These are phyloP conservation scores for Prillingera fragicola DNA, from an alignment of 1,284 basidiomycete species.

Conservation along the genomic window DNA sequence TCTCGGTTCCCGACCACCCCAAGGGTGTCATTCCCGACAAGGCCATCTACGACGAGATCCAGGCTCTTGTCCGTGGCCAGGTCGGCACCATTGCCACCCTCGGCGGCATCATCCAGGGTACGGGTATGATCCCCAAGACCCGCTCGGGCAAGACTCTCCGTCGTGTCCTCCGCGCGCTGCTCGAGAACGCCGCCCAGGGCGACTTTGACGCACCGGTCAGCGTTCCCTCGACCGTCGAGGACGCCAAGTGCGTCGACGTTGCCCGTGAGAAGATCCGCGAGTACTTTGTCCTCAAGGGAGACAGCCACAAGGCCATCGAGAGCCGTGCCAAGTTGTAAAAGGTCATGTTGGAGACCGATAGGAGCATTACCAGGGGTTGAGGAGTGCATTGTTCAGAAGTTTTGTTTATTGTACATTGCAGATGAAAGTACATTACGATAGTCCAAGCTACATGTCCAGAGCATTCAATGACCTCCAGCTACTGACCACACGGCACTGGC, in stretches of 20 bases:
- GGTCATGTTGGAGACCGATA: no score
- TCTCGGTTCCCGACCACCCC: conserved; percentile 28
- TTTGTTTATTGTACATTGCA: no score
- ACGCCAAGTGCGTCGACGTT: conserved; percentile 12
- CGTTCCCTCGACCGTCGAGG: conserved; percentile 19
- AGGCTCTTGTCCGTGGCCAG: conserved; percentile 87
- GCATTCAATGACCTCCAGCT: no score
- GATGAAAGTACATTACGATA: no score
- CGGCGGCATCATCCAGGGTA: conserved; percentile 72
- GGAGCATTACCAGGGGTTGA: no score
- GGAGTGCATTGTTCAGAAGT: no score
- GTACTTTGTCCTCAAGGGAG: conserved; percentile 15
- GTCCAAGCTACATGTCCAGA: no score
- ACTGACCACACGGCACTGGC: no score
- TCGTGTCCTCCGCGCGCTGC: conserved; percentile 58
- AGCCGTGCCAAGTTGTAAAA: conserved; percentile 11
- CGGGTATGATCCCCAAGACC: conserved; percentile 80
- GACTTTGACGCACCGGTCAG: conserved; percentile 15
- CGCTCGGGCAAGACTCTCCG: conserved; percentile 89
- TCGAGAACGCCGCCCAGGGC: conserved; percentile 17
- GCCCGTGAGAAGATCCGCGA: conserved; percentile 18
- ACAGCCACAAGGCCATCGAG: conserved; percentile 15
- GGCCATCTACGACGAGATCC: conserved; percentile 60
- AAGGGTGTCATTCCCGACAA: conserved; percentile 58
- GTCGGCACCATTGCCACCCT: conserved; percentile 92